Evolutionary conservation across 208 protist species (phyloP), one percentile per base, ranked within the genome.

Genomic region (Trypanosoma mega): DNA sequence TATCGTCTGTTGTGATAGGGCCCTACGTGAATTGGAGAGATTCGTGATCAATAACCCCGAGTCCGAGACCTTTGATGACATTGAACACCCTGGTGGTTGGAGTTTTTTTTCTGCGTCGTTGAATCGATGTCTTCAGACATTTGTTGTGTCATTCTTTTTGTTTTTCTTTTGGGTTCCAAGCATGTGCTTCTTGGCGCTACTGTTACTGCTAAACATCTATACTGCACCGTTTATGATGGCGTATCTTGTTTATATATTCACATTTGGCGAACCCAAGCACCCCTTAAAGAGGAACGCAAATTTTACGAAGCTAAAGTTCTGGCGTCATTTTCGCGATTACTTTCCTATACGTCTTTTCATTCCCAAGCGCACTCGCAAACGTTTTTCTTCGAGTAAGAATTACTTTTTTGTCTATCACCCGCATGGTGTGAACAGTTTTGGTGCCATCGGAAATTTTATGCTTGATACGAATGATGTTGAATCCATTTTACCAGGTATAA

Each of bases 341-440:
- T 96, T 96, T 48, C 89, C 89, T 0, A 60, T 88, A 11, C 80
- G 89, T 6, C 79, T 93, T 36, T 61, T 89, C 31, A 53, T 96
- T 29, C 77, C 78, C 0, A 41, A 58, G 8, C 11, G 48, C n/a
- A 74, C 81, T 20, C 74, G 76, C 6, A 50, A 41, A 11, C 41
- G 51, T 33, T 85, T 93, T 51, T 66, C 87, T 48, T 52, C 20
- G 23, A 48, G 47, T 18, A 62, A 71, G 41, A 93, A 93, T 68
- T 96, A 96, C 71, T 69, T 97, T 36, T 96, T 97, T 57, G 72
- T 72, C 18, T 84, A 90, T 58, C 89, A 96, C 72, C 93, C 93
- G 6, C 93, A 97, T 72, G 85, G 83, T 24, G 72, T 96, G 7
- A 80, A 95, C 63, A 74, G 82, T 39, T 97, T 95, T 62, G 93